These are phyloP conservation scores for Wickerhamomyces sp. DNA, from an alignment of 1,139 yeast species.

Conservation along the genomic window DNA sequence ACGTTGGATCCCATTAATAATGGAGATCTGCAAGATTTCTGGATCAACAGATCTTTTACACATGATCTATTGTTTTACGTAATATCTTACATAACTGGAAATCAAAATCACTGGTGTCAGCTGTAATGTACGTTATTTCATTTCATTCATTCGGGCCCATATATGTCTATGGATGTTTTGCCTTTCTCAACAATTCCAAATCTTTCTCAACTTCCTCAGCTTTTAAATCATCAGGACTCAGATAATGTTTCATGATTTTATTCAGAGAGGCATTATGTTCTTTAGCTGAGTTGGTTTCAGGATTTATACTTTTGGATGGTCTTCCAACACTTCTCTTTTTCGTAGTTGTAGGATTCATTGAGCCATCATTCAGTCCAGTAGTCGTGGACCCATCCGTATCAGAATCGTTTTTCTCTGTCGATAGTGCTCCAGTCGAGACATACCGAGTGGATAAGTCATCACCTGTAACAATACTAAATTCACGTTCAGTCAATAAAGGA, in stretches of 20 bases:
- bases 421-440: background rate
- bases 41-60: too few relatives aligned
- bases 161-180: background rate
- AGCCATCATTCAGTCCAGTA: background rate
- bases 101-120: too few relatives aligned
- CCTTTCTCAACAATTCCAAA: conserved; percentile 14
- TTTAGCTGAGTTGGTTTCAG: conserved; percentile 12
- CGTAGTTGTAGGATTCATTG: background rate
- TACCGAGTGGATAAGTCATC: conserved; percentile 16
- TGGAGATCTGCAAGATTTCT: too few relatives aligned
- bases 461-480: conserved; percentile 25
- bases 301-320: background rate
- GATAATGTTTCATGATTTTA: conserved; percentile 25
- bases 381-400: conserved; percentile 3
- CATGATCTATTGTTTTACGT: too few relatives aligned
- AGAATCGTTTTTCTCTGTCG: conserved; percentile 1
- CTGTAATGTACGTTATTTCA: background rate
- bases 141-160: background rate
- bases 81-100: too few relatives aligned
- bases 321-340: background rate
- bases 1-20: background rate
- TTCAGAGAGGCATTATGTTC: conserved; percentile 13
- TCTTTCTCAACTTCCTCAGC: conserved; percentile 27
- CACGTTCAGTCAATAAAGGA: conserved; percentile 25
- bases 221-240: conserved; percentile 26